A percentile compares a stretch with the other conserved stretches of the same genome.
Conservation (phyloP, 2,329 filamentous ascomycete genomes). For the Chaetomium globosum region DNA sequence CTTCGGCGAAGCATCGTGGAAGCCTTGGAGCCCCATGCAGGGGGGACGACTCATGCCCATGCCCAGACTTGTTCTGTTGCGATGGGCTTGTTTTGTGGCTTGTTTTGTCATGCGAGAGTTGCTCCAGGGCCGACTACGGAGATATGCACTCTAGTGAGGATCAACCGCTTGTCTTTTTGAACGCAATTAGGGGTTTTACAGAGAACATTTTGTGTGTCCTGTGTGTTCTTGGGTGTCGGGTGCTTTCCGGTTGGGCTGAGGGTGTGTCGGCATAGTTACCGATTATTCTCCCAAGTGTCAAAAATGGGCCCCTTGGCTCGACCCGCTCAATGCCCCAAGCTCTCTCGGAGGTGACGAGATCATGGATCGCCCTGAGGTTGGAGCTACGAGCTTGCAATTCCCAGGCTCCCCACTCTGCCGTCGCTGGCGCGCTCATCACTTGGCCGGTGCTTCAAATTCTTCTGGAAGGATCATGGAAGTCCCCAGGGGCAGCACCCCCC, state of each 20-base stretch:
- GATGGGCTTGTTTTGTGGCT: neutral
- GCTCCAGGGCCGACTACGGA: neutral
- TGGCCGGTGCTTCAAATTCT: slow-evolving; percentile 23
- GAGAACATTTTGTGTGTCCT: neutral
- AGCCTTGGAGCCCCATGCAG: slow-evolving; percentile 20
- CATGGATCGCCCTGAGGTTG: slow-evolving; percentile 22
- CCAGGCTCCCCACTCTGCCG: slow-evolving; percentile 7
- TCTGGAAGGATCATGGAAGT: slow-evolving; percentile 37
- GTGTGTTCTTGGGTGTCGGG: too few relatives aligned
- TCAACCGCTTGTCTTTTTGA: neutral
- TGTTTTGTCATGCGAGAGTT: neutral
- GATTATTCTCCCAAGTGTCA: neutral
- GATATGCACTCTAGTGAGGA: neutral
- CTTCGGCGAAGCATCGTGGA: slow-evolving; percentile 34
- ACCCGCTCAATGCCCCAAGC: neutral
- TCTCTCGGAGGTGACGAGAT: slow-evolving; percentile 19
- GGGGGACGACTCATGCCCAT: neutral
- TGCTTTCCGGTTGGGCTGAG: neutral
- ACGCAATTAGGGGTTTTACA: neutral
- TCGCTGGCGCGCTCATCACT: neutral
- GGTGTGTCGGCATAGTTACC: neutral
- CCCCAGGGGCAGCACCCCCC: slow-evolving; percentile 27
- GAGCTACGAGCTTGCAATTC: slow-evolving; percentile 15
- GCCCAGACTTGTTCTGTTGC: neutral
- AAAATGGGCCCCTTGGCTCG: neutral